phyloP scores from a whole-genome alignment of 306 rosid species.

The Alnus rubra region DNA sequence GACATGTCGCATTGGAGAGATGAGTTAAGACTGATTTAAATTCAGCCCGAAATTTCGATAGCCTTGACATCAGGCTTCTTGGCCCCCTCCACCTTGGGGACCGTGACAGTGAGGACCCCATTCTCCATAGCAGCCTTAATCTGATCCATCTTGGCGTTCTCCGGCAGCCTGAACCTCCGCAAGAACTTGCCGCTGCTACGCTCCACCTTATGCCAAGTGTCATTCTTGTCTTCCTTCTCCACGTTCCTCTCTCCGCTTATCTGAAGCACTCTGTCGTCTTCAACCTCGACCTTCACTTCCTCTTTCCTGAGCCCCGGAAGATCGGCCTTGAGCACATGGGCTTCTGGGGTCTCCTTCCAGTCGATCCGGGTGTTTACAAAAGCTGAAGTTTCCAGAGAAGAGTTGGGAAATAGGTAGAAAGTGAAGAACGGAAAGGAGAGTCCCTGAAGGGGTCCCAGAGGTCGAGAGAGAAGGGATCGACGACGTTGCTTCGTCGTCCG shows the following conservation, averaged over 20 bases:
- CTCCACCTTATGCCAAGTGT: conserved; percentile 33
- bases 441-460: conserved; percentile 31
- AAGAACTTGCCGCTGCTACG: conserved; percentile 29
- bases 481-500: conserved; percentile 23
- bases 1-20: background rate
- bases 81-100: too few relatives aligned
- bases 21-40: background rate
- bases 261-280: too few relatives aligned
- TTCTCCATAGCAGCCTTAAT: too few relatives aligned
- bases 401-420: conserved; percentile 3
- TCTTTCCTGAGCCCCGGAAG: conserved; percentile 31
- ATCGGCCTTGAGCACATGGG: conserved; percentile 36
- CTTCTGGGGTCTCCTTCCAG: conserved; percentile 42
- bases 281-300: too few relatives aligned
- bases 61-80: too few relatives aligned
- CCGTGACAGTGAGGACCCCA: too few relatives aligned
- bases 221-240: conserved; percentile 34
- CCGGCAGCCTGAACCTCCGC: conserved; percentile 36
- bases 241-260: conserved; percentile 38
- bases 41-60: too few relatives aligned
- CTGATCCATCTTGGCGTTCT: conserved; percentile 20
- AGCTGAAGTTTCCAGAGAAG: conserved; percentile 21
- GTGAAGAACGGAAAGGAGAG: conserved; percentile 9
- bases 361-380: conserved; percentile 15
- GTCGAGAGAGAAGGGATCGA: too few relatives aligned